Percentiles rank a stretch among this genome's conserved stretches.
These are phyloP conservation scores for Mucor piriformis DNA, from an alignment of 371 early-diverging fungal genomes.

Conservation along the genomic window DNA sequence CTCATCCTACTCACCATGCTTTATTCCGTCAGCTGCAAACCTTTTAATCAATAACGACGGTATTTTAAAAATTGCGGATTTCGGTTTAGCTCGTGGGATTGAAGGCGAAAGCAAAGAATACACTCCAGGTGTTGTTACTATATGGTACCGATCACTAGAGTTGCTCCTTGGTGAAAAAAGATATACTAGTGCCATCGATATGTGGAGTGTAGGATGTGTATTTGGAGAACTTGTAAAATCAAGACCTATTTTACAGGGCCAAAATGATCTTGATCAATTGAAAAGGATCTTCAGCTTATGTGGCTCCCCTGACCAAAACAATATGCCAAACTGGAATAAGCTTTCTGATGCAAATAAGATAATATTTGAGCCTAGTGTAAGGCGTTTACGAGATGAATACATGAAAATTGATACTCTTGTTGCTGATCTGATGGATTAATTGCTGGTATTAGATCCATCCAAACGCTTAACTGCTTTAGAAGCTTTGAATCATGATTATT, in stretches of 20 bases:
- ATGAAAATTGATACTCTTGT: slow-evolving; percentile 52
- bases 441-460: slow-evolving; percentile 77
- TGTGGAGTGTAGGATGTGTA: slow-evolving; percentile 98
- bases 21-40: slow-evolving; percentile 71
- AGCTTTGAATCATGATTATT: slow-evolving; percentile 79
- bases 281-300: slow-evolving; percentile 78
- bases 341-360: slow-evolving; percentile 64
- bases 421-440: slow-evolving; percentile 74
- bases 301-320: slow-evolving; percentile 77
- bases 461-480: slow-evolving; percentile 73
- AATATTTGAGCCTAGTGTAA: slow-evolving; percentile 43
- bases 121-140: slow-evolving; percentile 93
- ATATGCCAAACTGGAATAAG: slow-evolving; percentile 72
- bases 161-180: slow-evolving; percentile 85
- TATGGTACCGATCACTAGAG: slow-evolving; percentile 99
- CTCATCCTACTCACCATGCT: background rate
- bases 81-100: slow-evolving; percentile 87
- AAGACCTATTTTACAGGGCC: slow-evolving; percentile 80
- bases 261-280: slow-evolving; percentile 81
- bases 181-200: slow-evolving; percentile 92
- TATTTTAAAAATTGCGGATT: slow-evolving; percentile 98
- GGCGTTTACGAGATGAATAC: slow-evolving; percentile 64
- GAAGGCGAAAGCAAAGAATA: slow-evolving; percentile 68
- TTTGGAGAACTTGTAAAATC: slow-evolving; percentile 83
- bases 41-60: slow-evolving; percentile 87